A percentile compares a stretch with the other conserved stretches of the same genome.
Conservation (phyloP, 495 filamentous ascomycete species). For the Penicillium malachiteum region DNA sequence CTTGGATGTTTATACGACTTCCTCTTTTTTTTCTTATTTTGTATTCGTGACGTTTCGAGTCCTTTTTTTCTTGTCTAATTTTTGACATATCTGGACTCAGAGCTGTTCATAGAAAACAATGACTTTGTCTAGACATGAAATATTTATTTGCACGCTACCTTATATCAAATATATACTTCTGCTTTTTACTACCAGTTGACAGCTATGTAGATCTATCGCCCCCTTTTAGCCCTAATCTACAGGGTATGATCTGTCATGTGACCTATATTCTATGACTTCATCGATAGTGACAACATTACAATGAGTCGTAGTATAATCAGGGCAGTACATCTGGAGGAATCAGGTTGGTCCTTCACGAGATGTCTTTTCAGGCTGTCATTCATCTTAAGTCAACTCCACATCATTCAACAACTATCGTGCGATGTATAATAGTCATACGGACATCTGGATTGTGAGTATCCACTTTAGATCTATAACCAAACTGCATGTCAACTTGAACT, state of each 20-base stretch:
- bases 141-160: constrained; percentile 1
- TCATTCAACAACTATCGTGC: neutral
- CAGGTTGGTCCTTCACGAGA: too few relatives aligned
- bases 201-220: neutral
- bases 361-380: too few relatives aligned
- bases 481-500: neutral
- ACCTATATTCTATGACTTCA: constrained; percentile 13
- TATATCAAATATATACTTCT: neutral
- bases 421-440: constrained; percentile 50
- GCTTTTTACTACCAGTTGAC: neutral
- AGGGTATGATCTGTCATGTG: constrained; percentile 19
- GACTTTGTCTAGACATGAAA: constrained; percentile 10
- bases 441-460: constrained; percentile 49
- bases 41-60: constrained; percentile 36
- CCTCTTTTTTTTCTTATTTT: constrained; percentile 31
- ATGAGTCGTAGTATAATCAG: neutral
- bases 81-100: constrained; percentile 19
- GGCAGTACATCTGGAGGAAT: neutral
- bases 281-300: neutral
- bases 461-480: neutral
- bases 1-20: constrained; percentile 49
- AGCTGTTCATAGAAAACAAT: constrained; percentile 25
- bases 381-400: too few relatives aligned
- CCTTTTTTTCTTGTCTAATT: constrained; percentile 11
- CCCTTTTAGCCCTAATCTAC: constrained; percentile 15